Conservation (phyloP, 176 grass and related monocot genomes). For the Oryza punctata region DNA sequence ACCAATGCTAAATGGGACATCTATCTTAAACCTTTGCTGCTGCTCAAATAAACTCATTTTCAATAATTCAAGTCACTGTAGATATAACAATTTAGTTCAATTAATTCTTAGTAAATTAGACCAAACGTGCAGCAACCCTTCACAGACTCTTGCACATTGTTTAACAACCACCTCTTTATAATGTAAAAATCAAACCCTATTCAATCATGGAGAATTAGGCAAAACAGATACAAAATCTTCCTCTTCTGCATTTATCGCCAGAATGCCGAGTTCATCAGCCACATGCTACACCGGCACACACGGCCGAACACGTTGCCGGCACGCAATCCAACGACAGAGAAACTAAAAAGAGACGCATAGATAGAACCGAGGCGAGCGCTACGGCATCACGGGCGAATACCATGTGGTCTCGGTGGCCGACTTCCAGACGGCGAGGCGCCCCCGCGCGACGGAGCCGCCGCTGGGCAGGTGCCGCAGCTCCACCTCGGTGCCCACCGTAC, state of each 20-base stretch:
- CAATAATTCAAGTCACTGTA: neutral
- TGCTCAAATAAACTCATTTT: neutral
- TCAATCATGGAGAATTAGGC: neutral
- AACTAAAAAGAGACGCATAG: neutral
- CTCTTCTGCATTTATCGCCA: neutral
- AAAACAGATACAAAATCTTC: neutral
- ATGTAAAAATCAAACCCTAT: neutral
- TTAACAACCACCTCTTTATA: neutral
- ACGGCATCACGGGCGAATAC: conserved; percentile 28
- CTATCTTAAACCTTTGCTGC: neutral
- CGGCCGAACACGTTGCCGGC: neutral
- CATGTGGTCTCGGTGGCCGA: conserved; percentile 74
- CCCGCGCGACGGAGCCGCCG: conserved; percentile 70
- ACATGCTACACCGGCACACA: neutral
- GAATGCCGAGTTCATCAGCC: neutral
- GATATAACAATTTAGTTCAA: neutral
- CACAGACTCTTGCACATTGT: neutral
- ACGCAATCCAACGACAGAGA: neutral
- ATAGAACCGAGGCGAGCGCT: neutral
- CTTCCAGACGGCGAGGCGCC: conserved; percentile 75
- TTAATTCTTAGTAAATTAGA: neutral
- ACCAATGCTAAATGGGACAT: neutral
- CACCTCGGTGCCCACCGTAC: conserved; percentile 64
- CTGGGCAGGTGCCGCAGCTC: conserved; percentile 77
- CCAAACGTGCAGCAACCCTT: neutral